These are phyloP conservation scores for Cymbidium sinense DNA, from an alignment of 106 monocot species.

Conservation along the genomic window DNA sequence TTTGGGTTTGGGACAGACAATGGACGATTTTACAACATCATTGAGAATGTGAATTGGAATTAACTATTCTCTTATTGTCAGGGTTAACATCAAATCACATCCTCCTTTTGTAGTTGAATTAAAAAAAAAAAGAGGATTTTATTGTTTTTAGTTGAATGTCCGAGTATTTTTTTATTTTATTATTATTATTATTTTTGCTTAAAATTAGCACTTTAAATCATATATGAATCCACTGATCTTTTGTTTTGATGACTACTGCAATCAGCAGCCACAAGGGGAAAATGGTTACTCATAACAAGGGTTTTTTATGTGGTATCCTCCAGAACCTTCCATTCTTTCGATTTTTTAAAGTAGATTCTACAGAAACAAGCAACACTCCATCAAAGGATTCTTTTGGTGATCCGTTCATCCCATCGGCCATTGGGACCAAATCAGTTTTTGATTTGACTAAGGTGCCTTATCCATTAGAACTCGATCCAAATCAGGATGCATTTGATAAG, in stretches of 20 bases:
- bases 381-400: slow-evolving; percentile 4
- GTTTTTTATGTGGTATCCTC: slow-evolving; percentile 58
- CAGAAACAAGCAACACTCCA: background rate
- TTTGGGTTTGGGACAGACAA: background rate
- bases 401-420: slow-evolving; percentile 12
- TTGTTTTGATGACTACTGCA: slow-evolving; percentile 2
- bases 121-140: background rate
- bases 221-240: background rate
- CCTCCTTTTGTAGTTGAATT: background rate
- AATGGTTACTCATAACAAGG: slow-evolving; percentile 22
- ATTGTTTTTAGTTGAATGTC: background rate
- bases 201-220: background rate
- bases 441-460: slow-evolving; percentile 8
- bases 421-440: slow-evolving; percentile 8
- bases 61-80: background rate
- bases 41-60: background rate
- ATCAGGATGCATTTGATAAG: slow-evolving; percentile 16
- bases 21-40: background rate
- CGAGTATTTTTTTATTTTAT: background rate
- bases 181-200: background rate
- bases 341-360: slow-evolving; percentile 32
- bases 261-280: slow-evolving; percentile 33
- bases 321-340: slow-evolving; percentile 50
- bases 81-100: background rate
- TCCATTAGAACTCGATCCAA: background rate